Conservation (phyloP, 2,329 filamentous ascomycete genomes). For the Reticulascus tulasneorum region DNA sequence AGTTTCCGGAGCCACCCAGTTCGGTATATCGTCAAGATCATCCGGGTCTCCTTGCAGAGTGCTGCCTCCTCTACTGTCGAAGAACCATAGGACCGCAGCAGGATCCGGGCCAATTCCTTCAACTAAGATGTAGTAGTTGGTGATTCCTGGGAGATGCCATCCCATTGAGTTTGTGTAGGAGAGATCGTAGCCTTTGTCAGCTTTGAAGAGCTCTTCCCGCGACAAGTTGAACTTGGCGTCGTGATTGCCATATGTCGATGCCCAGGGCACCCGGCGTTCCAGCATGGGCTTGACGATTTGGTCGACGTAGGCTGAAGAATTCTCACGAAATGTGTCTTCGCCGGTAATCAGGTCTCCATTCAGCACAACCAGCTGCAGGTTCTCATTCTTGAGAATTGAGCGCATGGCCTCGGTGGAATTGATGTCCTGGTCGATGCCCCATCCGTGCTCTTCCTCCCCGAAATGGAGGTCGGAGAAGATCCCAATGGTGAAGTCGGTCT, state of each 20-base stretch:
- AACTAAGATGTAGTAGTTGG: conserved; percentile 17
- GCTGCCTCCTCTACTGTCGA: conserved; percentile 46
- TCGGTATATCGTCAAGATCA: conserved; percentile 23
- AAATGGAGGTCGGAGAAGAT: conserved; percentile 56
- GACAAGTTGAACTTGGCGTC: conserved; percentile 48
- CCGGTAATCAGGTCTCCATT: conserved; percentile 63
- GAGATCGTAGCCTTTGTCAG: conserved; percentile 52
- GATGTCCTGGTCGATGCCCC: conserved; percentile 37
- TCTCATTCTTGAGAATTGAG: conserved; percentile 41
- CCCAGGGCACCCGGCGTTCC: conserved; percentile 43
- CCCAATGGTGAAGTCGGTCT: conserved; percentile 18
- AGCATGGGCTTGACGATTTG: conserved; percentile 45
- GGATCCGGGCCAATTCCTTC: conserved; percentile 8
- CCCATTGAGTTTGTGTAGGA: conserved; percentile 35
- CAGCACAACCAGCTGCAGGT: conserved; percentile 50
- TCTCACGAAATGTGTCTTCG: conserved; percentile 45
- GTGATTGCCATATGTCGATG: conserved; percentile 59
- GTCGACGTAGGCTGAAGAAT: conserved; percentile 47
- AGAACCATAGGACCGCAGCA: conserved; percentile 51
- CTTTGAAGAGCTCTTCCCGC: conserved; percentile 31
- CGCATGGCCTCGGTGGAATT: conserved; percentile 43
- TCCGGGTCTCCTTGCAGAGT: conserved; percentile 25
- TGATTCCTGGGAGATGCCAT: conserved; percentile 10
- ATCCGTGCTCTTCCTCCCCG: conserved; percentile 41
- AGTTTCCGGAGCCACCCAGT: conserved; percentile 41